Evolutionary conservation across 805 yeast genomes (phyloP).

Genomic region (Metschnikowia cubensis): DNA sequence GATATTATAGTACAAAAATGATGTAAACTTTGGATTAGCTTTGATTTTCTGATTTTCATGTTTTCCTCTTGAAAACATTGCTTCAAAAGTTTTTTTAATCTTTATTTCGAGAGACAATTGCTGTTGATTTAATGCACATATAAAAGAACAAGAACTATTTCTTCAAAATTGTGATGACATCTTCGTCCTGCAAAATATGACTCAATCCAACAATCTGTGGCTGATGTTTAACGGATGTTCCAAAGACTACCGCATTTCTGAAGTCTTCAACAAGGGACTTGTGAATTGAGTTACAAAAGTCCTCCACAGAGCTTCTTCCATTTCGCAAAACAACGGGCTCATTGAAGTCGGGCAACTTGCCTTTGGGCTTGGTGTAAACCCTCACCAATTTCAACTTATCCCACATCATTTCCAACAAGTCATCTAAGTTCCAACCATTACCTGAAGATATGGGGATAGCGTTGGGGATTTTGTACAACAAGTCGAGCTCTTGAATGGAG

Average conservation of each 20-base stretch:
- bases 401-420: conserved; percentile 94
- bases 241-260: conserved; percentile 88
- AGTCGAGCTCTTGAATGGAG: conserved; percentile 87
- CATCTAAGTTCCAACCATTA: conserved; percentile 95
- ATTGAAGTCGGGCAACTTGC: conserved; percentile 84
- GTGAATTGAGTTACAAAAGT: conserved; percentile 95
- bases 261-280: conserved; percentile 91
- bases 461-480: conserved; percentile 87
- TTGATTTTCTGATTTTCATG: too few relatives aligned
- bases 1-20: too few relatives aligned
- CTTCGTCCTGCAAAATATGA: conserved; percentile 89
- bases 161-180: conserved; percentile 91
- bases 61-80: too few relatives aligned
- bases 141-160: conserved; percentile 31
- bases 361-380: conserved; percentile 97
- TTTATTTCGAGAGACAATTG: neutral
- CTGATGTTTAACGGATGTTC: conserved; percentile 94
- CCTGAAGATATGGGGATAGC: conserved; percentile 97
- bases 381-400: conserved; percentile 83
- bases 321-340: conserved; percentile 92
- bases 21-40: too few relatives aligned
- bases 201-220: conserved; percentile 92
- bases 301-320: conserved; percentile 82
- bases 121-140: neutral
- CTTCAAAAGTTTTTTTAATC: too few relatives aligned